Evolutionary conservation across 495 filamentous ascomycete species (phyloP).

Genomic region (Aspergillus sclerotiicarbonarius): DNA sequence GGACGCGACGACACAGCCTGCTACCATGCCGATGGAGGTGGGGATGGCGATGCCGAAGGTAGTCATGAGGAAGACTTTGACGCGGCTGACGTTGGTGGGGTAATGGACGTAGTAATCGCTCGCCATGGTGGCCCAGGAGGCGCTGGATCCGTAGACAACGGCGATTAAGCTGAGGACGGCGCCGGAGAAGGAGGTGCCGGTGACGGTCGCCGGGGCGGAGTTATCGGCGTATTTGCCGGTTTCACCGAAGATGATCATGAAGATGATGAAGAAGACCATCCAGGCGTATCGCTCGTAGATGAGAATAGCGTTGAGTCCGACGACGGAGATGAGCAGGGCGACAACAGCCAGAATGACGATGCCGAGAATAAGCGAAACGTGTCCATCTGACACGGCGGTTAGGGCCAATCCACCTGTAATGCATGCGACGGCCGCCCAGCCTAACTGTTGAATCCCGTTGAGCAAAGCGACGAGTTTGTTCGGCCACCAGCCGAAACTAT

Average conservation of each 20-base stretch:
- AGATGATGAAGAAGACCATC: conserved; percentile 10
- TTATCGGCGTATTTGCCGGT: conserved; percentile 4
- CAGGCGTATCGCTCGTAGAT: conserved; percentile 11
- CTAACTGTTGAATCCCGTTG: conserved; percentile 49
- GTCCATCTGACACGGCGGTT: conserved; percentile 7
- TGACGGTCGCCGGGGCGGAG: neutral
- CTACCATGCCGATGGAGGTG: conserved; percentile 5
- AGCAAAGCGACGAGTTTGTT: conserved; percentile 48
- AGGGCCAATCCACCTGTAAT: conserved; percentile 6
- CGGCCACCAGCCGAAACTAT: conserved; percentile 56
- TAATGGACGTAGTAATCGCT: conserved; percentile 12
- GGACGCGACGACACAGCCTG: conserved; percentile 6
- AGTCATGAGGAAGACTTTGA: conserved; percentile 10
- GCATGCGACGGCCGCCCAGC: conserved; percentile 33
- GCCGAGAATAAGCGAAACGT: conserved; percentile 3
- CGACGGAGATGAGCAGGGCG: conserved; percentile 7
- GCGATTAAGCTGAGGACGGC: conserved; percentile 6
- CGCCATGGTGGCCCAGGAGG: conserved; percentile 6
- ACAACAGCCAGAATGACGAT: conserved; percentile 9
- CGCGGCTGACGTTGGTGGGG: conserved; percentile 2
- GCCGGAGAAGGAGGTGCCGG: neutral
- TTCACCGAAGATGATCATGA: conserved; percentile 8
- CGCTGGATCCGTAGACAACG: conserved; percentile 9
- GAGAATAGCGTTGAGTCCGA: conserved; percentile 5
- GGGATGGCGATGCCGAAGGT: conserved; percentile 5